Evolutionary conservation across 2,329 filamentous ascomycete genomes (phyloP), one percentile per base, ranked within the genome.

Genomic region (Xylaria hypoxylon): DNA sequence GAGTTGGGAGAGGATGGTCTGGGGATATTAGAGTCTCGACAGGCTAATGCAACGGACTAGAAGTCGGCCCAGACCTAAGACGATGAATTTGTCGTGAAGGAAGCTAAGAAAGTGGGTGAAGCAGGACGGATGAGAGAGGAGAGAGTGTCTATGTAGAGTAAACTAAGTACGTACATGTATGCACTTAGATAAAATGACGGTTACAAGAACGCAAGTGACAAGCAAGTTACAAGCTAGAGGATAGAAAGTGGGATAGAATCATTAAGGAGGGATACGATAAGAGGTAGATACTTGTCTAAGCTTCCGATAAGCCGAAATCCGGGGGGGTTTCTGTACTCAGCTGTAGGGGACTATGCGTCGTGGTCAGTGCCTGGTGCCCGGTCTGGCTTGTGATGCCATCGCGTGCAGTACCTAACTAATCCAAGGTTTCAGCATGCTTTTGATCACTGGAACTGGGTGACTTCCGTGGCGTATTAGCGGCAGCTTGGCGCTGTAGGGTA

Each of bases 361-460:
- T 11, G 5, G 35, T 38, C 10, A 5, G 10, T 15, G 35, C 15
- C 51, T 24, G 2, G 50, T 52, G 47, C 31, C 35, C 22, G 50
- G 13, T 11, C 35, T 22, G 52, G 52, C 64, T 44, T 62, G 64
- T 62, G 59, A 62, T 62, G 64, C 64, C 42, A 40, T 62, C 64
- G 33, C 53, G 44, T 51, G 58, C 55, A 31, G 38, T 61, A 24
- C 13, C 42, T 45, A 45, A 5, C 17, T 45, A 60, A 52, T n/a
- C n/a, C n/a, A n/a, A 59, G 40, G 65, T 68, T 68, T 65, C 65
- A 65, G 62, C 45, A 51, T 40, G 51, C 45, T 31, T 45, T 38
- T 35, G 35, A 22, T 50, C 42, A 33, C 58, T 51, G 59, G 55
- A 61, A 59, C 65, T 45, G n/a, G n/a, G n/a, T n/a, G 45, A 55